Percentiles rank a stretch among this genome's conserved stretches.
phyloP scores from a whole-genome alignment of 1,139 yeast genomes.

The Magnusiomyces magnusii region DNA sequence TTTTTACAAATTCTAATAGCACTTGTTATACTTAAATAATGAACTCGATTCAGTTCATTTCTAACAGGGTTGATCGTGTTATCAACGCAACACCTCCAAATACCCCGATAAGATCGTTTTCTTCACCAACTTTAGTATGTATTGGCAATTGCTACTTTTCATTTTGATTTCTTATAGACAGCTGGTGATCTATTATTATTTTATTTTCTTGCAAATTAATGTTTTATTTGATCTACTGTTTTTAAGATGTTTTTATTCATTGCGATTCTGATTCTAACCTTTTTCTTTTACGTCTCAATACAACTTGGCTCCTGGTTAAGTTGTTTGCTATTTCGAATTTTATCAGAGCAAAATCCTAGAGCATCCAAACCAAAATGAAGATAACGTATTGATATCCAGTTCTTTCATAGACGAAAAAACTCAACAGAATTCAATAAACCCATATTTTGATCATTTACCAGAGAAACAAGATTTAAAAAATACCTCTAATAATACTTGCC shows the following conservation, averaged over 20 bases:
- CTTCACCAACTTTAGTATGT: constrained; percentile 10
- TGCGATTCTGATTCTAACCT: not conserved
- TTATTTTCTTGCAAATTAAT: not conserved
- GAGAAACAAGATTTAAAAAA: not conserved
- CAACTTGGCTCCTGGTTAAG: not conserved
- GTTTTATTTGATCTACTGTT: not conserved
- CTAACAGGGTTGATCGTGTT: constrained; percentile 29
- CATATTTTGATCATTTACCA: not conserved
- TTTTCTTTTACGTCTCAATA: not conserved
- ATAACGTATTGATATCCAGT: not conserved
- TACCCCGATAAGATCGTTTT: constrained; percentile 12
- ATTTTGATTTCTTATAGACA: not conserved
- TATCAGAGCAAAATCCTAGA: not conserved
- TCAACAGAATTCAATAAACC: not conserved
- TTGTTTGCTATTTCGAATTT: not conserved
- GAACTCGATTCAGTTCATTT: constrained; percentile 31
- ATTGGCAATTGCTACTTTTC: not conserved
- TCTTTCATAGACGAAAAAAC: not conserved
- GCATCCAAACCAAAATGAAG: not conserved
- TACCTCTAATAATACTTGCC: not conserved
- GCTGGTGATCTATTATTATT: not conserved
- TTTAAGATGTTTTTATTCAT: not conserved
- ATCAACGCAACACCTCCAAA: constrained; percentile 21
- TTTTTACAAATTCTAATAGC: not conserved
- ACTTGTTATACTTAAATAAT: constrained; percentile 11